phyloP scores from a whole-genome alignment of 345 rosid species.

The Leavenworthia alabamica region DNA sequence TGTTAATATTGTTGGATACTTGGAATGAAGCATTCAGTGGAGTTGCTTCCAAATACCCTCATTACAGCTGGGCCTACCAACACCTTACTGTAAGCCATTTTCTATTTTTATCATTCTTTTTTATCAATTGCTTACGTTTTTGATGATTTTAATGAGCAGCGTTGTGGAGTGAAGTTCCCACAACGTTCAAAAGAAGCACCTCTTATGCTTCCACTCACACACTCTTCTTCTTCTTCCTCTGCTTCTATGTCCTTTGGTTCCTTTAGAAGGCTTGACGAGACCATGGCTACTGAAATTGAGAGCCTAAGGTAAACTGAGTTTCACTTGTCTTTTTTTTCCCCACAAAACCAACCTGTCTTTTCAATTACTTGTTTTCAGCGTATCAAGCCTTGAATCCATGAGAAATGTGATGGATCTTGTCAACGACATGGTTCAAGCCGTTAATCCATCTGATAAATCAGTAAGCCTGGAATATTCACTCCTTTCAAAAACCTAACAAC shows the following conservation, averaged over 20 bases:
- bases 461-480: slow-evolving; percentile 31
- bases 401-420: slow-evolving; percentile 68
- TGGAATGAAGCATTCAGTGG: slow-evolving; percentile 98
- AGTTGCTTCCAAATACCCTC: slow-evolving; percentile 62
- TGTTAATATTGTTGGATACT: slow-evolving; percentile 71
- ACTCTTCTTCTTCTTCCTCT: slow-evolving; percentile 13
- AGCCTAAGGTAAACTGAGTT: slow-evolving; percentile 49
- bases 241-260: slow-evolving; percentile 69
- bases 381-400: slow-evolving; percentile 74
- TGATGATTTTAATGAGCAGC: slow-evolving; percentile 36
- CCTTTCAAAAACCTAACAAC: neutral
- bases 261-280: slow-evolving; percentile 79
- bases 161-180: slow-evolving; percentile 71
- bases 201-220: slow-evolving; percentile 60
- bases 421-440: slow-evolving; percentile 87
- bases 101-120: neutral
- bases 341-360: neutral
- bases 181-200: slow-evolving; percentile 60
- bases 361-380: slow-evolving; percentile 30
- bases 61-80: slow-evolving; percentile 80
- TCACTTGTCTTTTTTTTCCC: neutral
- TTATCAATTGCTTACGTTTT: neutral
- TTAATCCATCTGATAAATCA: slow-evolving; percentile 49
- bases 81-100: slow-evolving; percentile 54
- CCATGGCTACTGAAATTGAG: slow-evolving; percentile 81